These are phyloP conservation scores for Monosporozyma yasuniensis DNA, from an alignment of 805 yeast species.

Conservation along the genomic window DNA sequence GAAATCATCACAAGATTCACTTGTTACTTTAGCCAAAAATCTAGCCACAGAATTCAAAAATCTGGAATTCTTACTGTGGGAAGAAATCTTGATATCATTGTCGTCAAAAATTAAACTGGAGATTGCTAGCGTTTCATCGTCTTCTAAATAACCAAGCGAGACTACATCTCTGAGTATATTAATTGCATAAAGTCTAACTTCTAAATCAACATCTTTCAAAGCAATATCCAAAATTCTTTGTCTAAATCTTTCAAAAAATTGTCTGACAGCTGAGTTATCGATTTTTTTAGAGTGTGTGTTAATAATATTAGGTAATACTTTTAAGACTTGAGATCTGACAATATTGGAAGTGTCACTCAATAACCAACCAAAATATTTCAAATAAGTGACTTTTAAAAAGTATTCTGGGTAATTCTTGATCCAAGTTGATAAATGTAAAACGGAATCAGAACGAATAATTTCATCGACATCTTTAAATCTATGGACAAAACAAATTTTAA, in stretches of 20 bases:
- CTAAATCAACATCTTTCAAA: constrained; percentile 43
- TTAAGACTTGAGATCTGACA: constrained; percentile 60
- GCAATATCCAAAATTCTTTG: constrained; percentile 58
- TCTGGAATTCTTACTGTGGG: constrained; percentile 27
- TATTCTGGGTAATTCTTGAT: constrained; percentile 60
- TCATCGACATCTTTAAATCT: constrained; percentile 77
- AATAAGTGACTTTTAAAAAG: constrained; percentile 59
- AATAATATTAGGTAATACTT: constrained; percentile 40
- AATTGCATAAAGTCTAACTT: constrained; percentile 45
- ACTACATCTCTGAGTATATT: constrained; percentile 46
- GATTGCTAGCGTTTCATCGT: constrained; percentile 41
- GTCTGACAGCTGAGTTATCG: constrained; percentile 55
- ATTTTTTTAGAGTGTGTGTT: constrained; percentile 26
- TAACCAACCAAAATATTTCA: constrained; percentile 78
- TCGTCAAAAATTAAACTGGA: constrained; percentile 36
- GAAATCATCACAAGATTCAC: constrained; percentile 32
- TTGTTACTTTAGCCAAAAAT: constrained; percentile 41
- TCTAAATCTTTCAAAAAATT: constrained; percentile 69
- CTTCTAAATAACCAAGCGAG: constrained; percentile 54
- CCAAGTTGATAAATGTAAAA: constrained; percentile 58
- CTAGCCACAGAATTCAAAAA: constrained; percentile 42
- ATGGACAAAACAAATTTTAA: constrained; percentile 58
- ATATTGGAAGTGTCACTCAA: constrained; percentile 56
- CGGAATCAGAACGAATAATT: constrained; percentile 60
- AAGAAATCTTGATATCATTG: constrained; percentile 27